Evolutionary conservation across 108 stramenopile species (phyloP), one percentile per base, ranked within the genome.

Genomic region (Nitzschia putrida): DNA sequence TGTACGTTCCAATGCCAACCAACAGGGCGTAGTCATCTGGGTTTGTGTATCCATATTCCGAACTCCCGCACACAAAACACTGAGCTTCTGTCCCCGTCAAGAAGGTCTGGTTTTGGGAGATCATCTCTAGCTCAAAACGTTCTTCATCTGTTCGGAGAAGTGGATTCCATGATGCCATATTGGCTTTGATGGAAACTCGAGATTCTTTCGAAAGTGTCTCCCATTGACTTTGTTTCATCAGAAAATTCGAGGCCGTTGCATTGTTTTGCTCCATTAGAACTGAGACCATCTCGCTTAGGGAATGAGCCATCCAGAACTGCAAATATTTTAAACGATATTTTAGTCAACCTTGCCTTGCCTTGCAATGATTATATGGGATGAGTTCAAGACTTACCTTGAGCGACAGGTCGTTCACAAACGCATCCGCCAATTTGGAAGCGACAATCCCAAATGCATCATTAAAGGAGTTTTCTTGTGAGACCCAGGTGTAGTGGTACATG

Each of bases 231-330:
- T 44, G 44, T 9, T 44, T 13, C 11, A 44, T 11, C 9, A 44
- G 9, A 11, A 44, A 44, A 44, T 44, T 44, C 13, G 44, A 11
- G 44, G 44, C 44, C 9, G 44, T 59, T 61, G 37, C 61, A 40
- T 2, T 13, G 40, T 5, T 44, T 37, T 22, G 34, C 50, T 8
- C 42, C 20, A 14, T 50, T 43, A n/a, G 61, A 0, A 22, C 29
- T 25, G 2, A 37, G 73, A 18, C 37, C 34, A 3, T 38, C 57
- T 22, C 26, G 57, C 52, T 43, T 41, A 6, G 58, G 16, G 1
- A 13, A 55, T 45, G 80, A 86, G 43, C 77, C 61, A 2, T 81
- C 82, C 47, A 84, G 61, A 39, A 82, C 83, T 47, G 71, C 80
- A 71, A 83, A 83, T n/a, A n/a, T n/a, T n/a, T n/a, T n/a, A n/a